These are phyloP conservation scores for Lactarius trivialis DNA, from an alignment of 768 basidiomycete genomes.

Conservation along the genomic window DNA sequence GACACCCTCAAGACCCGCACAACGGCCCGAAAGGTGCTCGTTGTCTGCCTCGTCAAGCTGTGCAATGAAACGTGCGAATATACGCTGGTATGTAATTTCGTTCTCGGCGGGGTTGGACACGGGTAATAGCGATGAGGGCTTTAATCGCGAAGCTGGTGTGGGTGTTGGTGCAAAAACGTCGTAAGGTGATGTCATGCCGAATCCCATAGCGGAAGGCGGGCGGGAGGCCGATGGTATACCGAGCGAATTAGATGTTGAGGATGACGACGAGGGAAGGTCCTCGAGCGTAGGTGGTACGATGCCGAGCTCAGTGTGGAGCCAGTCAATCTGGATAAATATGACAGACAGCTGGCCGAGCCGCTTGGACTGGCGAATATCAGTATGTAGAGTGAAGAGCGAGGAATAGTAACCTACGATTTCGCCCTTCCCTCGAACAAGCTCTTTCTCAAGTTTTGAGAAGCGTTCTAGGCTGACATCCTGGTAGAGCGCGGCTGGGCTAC, in stretches of 20 bases:
- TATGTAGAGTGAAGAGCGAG: conserved; percentile 3
- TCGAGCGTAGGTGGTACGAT: conserved; percentile 54
- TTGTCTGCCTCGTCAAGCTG: conserved; percentile 19
- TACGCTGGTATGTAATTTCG: conserved; percentile 15
- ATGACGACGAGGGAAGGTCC: conserved; percentile 33
- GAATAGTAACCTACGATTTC: conserved; percentile 57
- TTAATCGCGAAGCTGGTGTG: conserved; percentile 33
- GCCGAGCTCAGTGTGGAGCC: conserved; percentile 78
- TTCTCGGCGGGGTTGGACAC: conserved; percentile 16
- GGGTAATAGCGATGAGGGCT: conserved; percentile 25
- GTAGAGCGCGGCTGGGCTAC: conserved; percentile 34
- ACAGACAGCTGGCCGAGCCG: conserved; percentile 57
- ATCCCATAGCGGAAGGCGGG: conserved; percentile 31
- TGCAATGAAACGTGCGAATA: conserved; percentile 22
- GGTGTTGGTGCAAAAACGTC: conserved; percentile 27
- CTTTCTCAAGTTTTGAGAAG: conserved; percentile 75
- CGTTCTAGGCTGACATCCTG: conserved; percentile 76
- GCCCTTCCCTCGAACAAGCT: conserved; percentile 76
- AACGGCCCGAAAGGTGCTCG: conserved; percentile 27
- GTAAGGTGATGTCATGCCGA: conserved; percentile 14
- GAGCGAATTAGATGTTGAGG: conserved; percentile 29
- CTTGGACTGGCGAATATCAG: conserved; percentile 42
- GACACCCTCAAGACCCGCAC: conserved; percentile 60
- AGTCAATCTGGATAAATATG: conserved; percentile 71
- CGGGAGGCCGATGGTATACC: conserved; percentile 28